Percentiles rank a stretch among this genome's conserved stretches.
phyloP scores from a whole-genome alignment of 1,284 basidiomycete genomes.

The Rhizoctonia solani region DNA sequence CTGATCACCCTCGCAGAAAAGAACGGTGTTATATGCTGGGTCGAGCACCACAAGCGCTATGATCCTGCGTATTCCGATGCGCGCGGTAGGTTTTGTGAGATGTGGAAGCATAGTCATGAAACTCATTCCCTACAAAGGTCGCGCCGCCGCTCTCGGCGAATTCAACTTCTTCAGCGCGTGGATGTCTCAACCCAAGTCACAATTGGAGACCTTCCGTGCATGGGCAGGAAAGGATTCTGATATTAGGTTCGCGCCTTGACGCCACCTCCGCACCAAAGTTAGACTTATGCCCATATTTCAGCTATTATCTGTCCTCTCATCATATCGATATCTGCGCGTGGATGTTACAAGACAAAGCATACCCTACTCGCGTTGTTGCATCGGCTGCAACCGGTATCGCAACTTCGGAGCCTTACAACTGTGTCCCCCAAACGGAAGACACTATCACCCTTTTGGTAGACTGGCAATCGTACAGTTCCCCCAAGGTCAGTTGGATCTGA shows the following conservation, averaged over 20 bases:
- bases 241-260: slow-evolving; percentile 60
- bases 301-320: slow-evolving; percentile 92
- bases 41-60: slow-evolving; percentile 88
- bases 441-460: slow-evolving; percentile 93
- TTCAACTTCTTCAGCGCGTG: slow-evolving; percentile 79
- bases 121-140: slow-evolving; percentile 50
- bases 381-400: slow-evolving; percentile 89
- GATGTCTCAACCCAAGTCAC: slow-evolving; percentile 96
- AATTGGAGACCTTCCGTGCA: slow-evolving; percentile 63
- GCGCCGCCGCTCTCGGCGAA: slow-evolving; percentile 78
- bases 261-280: slow-evolving; percentile 2
- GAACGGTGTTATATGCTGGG: slow-evolving; percentile 84
- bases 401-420: slow-evolving; percentile 81
- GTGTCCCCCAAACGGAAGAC: slow-evolving; percentile 84
- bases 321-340: slow-evolving; percentile 68
- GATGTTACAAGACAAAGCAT: slow-evolving; percentile 51
- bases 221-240: slow-evolving; percentile 95
- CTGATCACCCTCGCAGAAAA: slow-evolving; percentile 75
- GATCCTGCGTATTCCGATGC: slow-evolving; percentile 95
- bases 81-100: slow-evolving; percentile 37
- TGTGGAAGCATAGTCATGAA: background rate
- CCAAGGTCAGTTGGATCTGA: slow-evolving; percentile 56
- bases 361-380: slow-evolving; percentile 64
- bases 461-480: slow-evolving; percentile 78
- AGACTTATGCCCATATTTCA: slow-evolving; percentile 44